Evolutionary conservation across 495 filamentous ascomycete species (phyloP).

Genomic region (Daldinia loculata): DNA sequence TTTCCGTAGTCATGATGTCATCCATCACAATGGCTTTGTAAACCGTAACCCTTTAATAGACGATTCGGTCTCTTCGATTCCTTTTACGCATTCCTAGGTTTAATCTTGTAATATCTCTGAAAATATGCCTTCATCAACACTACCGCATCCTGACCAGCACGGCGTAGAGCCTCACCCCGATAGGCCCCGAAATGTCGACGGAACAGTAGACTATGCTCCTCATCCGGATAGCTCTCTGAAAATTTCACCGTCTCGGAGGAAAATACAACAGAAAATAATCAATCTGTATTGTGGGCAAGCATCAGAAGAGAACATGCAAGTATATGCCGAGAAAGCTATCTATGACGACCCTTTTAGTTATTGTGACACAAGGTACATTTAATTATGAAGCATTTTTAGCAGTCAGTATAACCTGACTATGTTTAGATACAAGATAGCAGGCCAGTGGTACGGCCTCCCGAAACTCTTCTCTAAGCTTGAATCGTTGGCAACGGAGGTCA

Average conservation of each 20-base stretch:
- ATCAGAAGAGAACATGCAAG: conserved; percentile 58
- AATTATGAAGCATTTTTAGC: neutral
- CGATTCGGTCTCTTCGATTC: too few relatives aligned
- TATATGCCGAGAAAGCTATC: conserved; percentile 56
- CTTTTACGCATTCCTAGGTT: neutral
- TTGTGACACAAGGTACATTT: conserved; percentile 55
- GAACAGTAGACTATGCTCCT: conserved; percentile 54
- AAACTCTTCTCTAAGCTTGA: conserved; percentile 51
- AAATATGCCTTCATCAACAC: conserved; percentile 10
- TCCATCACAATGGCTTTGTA: too few relatives aligned
- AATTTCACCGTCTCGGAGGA: conserved; percentile 45
- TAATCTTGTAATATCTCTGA: neutral
- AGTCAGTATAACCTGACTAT: neutral
- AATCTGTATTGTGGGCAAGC: conserved; percentile 58
- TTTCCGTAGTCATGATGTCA: neutral
- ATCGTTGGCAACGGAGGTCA: conserved; percentile 54
- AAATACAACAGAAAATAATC: conserved; percentile 53
- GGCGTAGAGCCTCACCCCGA: conserved; percentile 5
- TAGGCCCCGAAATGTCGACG: neutral
- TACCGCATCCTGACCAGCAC: conserved; percentile 1
- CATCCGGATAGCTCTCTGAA: conserved; percentile 51
- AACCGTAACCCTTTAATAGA: too few relatives aligned
- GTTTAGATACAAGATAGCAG: conserved; percentile 51
- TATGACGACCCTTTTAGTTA: conserved; percentile 62
- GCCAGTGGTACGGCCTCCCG: conserved; percentile 62